Evolutionary conservation across 1,284 basidiomycete species (phyloP), one percentile per base, ranked within the genome.

Genomic region (Trametes sp.): DNA sequence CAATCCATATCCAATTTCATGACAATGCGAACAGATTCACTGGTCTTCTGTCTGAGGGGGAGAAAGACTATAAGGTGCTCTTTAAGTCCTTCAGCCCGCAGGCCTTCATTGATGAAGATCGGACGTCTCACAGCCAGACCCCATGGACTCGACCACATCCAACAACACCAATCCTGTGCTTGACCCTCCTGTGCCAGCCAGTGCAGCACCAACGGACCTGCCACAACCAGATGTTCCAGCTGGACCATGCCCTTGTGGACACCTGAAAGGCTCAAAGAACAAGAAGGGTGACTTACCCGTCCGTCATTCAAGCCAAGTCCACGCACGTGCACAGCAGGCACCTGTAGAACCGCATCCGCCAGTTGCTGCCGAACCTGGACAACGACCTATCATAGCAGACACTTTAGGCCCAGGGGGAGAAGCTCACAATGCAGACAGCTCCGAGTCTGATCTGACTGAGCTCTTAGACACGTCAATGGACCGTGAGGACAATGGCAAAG

Each of bases 261-360:
- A 44, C 21, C 57, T 51, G 2, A 59, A 59, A 26, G 57, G 57
- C 24, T 59, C 42, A 21, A 59, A 54, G 51, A 59, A 52, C 57
- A 45, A 59, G 51, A 59, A 59, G 42, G 57, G 57, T 29, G 57
- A 51, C 16, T 10, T 28, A 10, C 24, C 57, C 7, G 44, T 42
- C 3, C 51, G 42, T 21, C 57, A 45, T 19, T 59, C 57, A 1
- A 19, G 23, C 16, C 51, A 51, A 10, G 31, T 59, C 14, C 26
- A 13, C 3, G 46, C 46, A 16, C 26, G 16, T 4, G 28, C 16
- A 4, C 7, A 23, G 14, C 24, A 23, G 11, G 31, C n/a, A 16
- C 51, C 29, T 26, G 50, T 4, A 38, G 50, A 13, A 26, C 50
- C 33, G 14, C 33, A 21, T 8, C 31, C 49, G 8, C 28, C n/a